These are phyloP conservation scores for Wallemia hederae DNA, from an alignment of 1,284 basidiomycete genomes.

Conservation along the genomic window DNA sequence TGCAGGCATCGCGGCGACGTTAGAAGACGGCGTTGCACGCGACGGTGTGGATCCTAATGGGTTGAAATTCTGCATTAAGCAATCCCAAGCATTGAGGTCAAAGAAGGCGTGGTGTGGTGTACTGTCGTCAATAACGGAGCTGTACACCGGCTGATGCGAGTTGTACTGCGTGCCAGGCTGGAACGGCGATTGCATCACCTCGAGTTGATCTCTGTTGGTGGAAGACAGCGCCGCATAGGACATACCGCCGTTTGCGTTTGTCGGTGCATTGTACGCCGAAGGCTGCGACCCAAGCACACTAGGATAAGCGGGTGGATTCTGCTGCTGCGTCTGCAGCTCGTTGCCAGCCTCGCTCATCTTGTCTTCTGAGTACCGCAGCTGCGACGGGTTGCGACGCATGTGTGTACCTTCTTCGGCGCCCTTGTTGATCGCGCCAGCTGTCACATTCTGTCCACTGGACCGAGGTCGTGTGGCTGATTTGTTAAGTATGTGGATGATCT, in stretches of 20 bases:
- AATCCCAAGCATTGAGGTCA: background rate
- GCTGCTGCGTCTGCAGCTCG: background rate
- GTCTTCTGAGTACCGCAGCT: background rate
- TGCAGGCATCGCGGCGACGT: background rate
- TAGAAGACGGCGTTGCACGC: too few species aligned
- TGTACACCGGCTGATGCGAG: background rate
- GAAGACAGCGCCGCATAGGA: background rate
- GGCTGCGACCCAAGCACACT: background rate
- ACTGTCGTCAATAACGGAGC: background rate
- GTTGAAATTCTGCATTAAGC: background rate
- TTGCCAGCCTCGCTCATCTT: background rate
- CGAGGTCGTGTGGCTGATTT: background rate
- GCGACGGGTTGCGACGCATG: background rate
- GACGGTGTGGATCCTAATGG: background rate
- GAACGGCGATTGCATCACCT: background rate
- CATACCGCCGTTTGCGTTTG: background rate
- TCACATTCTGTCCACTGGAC: background rate
- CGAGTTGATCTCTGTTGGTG: background rate
- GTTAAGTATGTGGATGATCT: background rate
- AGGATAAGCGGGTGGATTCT: background rate
- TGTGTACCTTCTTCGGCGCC: background rate
- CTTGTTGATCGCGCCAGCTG: too few species aligned
- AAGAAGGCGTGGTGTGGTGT: background rate
- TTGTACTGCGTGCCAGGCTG: background rate
- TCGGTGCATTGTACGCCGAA: background rate